Evolutionary conservation across 352 stramenopile species (phyloP).

Genomic region (Phytophthora cajani): DNA sequence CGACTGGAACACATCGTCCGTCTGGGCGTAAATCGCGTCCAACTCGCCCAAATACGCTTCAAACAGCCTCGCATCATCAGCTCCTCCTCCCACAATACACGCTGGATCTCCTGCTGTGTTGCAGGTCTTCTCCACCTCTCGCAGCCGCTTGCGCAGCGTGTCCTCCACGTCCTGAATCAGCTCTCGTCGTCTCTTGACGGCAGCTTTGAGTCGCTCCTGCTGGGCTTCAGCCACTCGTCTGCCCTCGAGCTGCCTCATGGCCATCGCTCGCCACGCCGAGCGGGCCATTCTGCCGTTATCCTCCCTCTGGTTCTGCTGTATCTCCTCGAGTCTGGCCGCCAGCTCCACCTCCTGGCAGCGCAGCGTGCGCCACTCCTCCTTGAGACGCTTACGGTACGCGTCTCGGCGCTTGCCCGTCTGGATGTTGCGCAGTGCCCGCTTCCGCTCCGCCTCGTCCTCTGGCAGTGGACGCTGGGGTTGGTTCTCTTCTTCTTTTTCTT

Average conservation of each 20-base stretch:
- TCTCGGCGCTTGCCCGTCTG: slow-evolving; percentile 29
- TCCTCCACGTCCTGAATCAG: slow-evolving; percentile 23
- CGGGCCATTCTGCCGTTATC: background rate
- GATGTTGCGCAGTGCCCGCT: slow-evolving; percentile 21
- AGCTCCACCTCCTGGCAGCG: slow-evolving; percentile 26
- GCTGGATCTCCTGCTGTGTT: background rate
- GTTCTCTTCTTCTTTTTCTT: background rate
- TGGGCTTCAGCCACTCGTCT: slow-evolving; percentile 13
- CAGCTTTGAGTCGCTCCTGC: slow-evolving; percentile 20
- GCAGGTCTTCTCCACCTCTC: slow-evolving; percentile 7
- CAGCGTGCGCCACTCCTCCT: slow-evolving; percentile 25
- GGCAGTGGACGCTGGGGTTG: background rate
- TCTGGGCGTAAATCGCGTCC: slow-evolving; percentile 35
- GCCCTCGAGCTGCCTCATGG: slow-evolving; percentile 24
- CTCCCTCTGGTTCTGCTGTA: slow-evolving; percentile 2
- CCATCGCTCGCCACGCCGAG: slow-evolving; percentile 23
- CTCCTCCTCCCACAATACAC: background rate
- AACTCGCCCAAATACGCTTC: slow-evolving; percentile 37
- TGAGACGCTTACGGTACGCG: slow-evolving; percentile 24
- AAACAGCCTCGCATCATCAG: slow-evolving; percentile 26
- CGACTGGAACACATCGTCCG: slow-evolving; percentile 25
- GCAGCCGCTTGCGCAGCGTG: slow-evolving; percentile 15
- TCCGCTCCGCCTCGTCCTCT: slow-evolving; percentile 16
- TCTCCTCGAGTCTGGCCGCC: slow-evolving; percentile 10
- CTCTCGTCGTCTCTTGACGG: slow-evolving; percentile 19